phyloP scores from a whole-genome alignment of 345 rosid species.

The Raphanus sativus region DNA sequence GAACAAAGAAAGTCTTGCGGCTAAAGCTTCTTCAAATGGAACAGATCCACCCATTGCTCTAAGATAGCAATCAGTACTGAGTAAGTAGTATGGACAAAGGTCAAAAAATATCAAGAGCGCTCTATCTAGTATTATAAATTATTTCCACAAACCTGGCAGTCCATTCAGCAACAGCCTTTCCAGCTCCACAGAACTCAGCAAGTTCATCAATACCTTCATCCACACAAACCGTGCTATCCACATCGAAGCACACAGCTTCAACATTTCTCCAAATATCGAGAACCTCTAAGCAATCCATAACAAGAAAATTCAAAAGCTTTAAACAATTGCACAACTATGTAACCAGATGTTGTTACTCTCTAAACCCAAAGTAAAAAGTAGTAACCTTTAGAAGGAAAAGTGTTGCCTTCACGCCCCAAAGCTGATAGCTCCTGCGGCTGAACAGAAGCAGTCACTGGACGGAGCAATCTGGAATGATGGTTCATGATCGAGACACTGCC shows the following conservation, averaged over 20 bases:
- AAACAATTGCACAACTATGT: neutral
- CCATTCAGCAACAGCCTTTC: constrained; percentile 96
- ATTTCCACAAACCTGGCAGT: constrained; percentile 67
- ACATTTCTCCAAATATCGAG: constrained; percentile 74
- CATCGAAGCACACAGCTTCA: constrained; percentile 92
- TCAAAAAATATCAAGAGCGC: neutral
- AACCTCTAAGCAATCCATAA: constrained; percentile 49
- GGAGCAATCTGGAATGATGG: constrained; percentile 40
- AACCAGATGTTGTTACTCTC: neutral
- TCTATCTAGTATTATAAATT: neutral
- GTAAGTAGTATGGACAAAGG: neutral
- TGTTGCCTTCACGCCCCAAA: constrained; percentile 43
- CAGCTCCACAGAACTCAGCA: constrained; percentile 98
- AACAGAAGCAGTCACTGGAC: constrained; percentile 53
- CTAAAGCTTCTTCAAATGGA: constrained; percentile 92
- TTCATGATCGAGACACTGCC: constrained; percentile 40
- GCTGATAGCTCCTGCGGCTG: constrained; percentile 49
- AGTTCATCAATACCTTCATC: constrained; percentile 98
- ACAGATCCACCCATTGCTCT: constrained; percentile 98
- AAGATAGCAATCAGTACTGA: constrained; percentile 15
- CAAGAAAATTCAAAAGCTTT: neutral
- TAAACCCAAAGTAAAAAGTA: neutral
- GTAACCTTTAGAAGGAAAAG: constrained; percentile 63
- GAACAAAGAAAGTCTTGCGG: constrained; percentile 84
- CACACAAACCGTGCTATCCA: constrained; percentile 93